A percentile compares a stretch with the other conserved stretches of the same genome.
Evolutionary conservation across 2,329 filamentous ascomycete species (phyloP).

Genomic region (Pseudopyrenochaeta lycopersici): DNA sequence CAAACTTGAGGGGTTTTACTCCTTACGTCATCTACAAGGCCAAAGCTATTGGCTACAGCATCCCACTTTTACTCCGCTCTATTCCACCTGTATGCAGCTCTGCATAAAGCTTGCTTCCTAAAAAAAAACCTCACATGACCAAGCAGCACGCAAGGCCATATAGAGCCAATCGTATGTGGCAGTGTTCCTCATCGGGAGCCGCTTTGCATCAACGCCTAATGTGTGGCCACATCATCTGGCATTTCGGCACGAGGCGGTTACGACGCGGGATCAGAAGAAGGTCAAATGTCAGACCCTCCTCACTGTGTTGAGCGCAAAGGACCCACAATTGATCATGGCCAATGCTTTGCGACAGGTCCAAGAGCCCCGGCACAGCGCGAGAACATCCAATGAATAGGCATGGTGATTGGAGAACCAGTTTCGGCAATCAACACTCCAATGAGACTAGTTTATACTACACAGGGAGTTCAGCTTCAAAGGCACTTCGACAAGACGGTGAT

Average conservation of each 20-base stretch:
- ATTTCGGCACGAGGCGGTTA: not conserved
- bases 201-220: not conserved
- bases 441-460: no score
- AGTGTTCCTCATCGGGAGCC: not conserved
- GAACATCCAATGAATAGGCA: no score
- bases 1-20: not conserved
- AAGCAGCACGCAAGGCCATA: not conserved
- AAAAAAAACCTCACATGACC: not conserved
- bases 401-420: no score
- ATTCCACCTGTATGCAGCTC: not conserved
- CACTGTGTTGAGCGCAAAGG: not conserved
- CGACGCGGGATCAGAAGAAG: not conserved
- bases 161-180: not conserved
- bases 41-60: slow-evolving; percentile 5
- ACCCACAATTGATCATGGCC: not conserved
- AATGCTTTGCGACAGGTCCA: no score
- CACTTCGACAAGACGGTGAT: no score
- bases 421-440: no score
- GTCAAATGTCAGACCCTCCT: not conserved
- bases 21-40: slow-evolving; percentile 7
- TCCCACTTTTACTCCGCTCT: not conserved
- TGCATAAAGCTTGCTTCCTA: not conserved
- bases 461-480: no score
- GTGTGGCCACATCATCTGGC: not conserved
- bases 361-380: no score